Conservation (phyloP, 768 basidiomycete genomes). For the Mycena vulgaris region DNA sequence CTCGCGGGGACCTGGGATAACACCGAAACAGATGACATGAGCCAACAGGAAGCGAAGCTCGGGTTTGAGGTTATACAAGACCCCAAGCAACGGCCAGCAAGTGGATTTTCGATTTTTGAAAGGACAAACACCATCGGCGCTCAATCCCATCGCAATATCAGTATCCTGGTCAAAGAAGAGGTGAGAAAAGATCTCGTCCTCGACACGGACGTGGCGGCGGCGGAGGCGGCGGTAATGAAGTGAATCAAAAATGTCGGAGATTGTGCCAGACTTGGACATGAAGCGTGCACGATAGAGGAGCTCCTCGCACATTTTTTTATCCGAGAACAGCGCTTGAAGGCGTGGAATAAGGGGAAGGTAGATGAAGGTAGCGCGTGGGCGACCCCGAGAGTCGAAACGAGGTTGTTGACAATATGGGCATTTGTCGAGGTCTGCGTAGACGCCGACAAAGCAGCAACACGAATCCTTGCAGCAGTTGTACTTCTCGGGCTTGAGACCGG, state of each 20-base stretch:
- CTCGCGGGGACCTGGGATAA: conserved; percentile 57
- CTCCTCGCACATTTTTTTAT: conserved; percentile 37
- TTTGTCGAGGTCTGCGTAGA: conserved; percentile 39
- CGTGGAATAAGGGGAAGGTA: conserved; percentile 60
- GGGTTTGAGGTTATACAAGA: conserved; percentile 58
- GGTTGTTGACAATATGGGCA: conserved; percentile 57
- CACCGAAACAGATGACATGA: conserved; percentile 52
- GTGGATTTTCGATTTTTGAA: conserved; percentile 44
- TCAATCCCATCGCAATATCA: conserved; percentile 58
- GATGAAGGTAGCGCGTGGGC: conserved; percentile 46
- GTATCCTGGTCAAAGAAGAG: conserved; percentile 49
- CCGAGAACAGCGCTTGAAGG: conserved; percentile 46
- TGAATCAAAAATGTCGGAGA: conserved; percentile 55
- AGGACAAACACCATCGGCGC: conserved; percentile 55
- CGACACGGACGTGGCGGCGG: conserved; percentile 40
- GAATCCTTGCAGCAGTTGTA: conserved; percentile 60
- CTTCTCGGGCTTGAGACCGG: conserved; percentile 42
- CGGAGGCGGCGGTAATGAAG: conserved; percentile 45
- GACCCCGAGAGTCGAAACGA: conserved; percentile 39
- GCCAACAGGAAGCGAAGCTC: conserved; percentile 49
- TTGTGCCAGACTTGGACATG: background rate
- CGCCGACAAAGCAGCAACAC: conserved; percentile 56
- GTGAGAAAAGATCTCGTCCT: conserved; percentile 41
- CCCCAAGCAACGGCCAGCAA: conserved; percentile 51
- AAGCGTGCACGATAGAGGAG: conserved; percentile 47